These are phyloP conservation scores for Kazachstania kunashirensis DNA, from an alignment of 805 yeast genomes.

Conservation along the genomic window DNA sequence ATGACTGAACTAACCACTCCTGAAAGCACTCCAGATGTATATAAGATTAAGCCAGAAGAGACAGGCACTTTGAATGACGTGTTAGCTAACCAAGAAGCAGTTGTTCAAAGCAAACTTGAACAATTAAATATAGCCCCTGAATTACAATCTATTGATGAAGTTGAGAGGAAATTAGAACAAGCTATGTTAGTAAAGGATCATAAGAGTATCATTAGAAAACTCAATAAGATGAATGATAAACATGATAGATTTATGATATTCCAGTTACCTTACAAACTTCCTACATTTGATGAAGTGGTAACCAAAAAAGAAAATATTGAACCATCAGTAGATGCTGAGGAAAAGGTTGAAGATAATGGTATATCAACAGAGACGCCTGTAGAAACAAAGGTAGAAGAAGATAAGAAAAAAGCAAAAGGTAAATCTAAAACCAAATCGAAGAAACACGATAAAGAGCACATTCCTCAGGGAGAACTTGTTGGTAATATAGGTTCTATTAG, in stretches of 20 bases:
- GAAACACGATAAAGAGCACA: slow-evolving; percentile 8
- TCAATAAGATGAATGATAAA: slow-evolving; percentile 25
- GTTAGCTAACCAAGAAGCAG: slow-evolving; percentile 18
- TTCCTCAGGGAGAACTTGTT: slow-evolving; percentile 12
- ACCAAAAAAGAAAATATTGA: slow-evolving; percentile 6
- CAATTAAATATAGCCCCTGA: slow-evolving; percentile 21
- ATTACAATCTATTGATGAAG: slow-evolving; percentile 24
- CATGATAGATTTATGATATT: slow-evolving; percentile 30
- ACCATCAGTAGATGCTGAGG: not conserved
- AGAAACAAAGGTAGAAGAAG: slow-evolving; percentile 10
- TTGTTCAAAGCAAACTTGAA: slow-evolving; percentile 25
- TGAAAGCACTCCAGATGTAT: slow-evolving; percentile 21
- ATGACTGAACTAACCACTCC: slow-evolving; percentile 19
- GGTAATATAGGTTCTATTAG: slow-evolving; percentile 71
- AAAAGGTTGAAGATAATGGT: not conserved
- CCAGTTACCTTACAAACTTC: slow-evolving; percentile 33
- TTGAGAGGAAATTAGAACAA: slow-evolving; percentile 32
- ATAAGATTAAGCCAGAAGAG: slow-evolving; percentile 16
- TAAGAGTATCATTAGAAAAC: slow-evolving; percentile 26
- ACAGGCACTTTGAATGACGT: slow-evolving; percentile 8
- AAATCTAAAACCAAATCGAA: slow-evolving; percentile 2
- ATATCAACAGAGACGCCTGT: slow-evolving; percentile 1
- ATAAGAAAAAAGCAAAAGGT: slow-evolving; percentile 3
- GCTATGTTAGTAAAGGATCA: slow-evolving; percentile 33
- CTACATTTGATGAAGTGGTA: slow-evolving; percentile 24